Base-by-base conservation (phyloP, 2,329 filamentous ascomycete species). In the Gliomastix tumulicola region DNA sequence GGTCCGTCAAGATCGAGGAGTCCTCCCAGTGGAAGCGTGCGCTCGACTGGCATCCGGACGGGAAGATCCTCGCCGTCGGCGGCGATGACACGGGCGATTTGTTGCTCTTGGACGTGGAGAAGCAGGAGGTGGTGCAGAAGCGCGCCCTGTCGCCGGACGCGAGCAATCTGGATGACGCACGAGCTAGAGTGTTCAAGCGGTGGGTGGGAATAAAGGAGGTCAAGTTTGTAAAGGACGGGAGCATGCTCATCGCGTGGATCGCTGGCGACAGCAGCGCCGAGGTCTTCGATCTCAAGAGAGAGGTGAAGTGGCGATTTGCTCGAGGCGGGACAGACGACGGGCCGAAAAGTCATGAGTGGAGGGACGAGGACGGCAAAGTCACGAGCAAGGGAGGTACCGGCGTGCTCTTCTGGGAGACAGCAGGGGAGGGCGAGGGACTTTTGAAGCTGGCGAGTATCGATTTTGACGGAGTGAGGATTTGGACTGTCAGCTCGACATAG, bases 301-400 rank as follows among this genome's bases (percentile, higher is more conserved):
- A 36, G 19, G 8, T 36, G 8, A 41, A 41, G 21, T 39, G 36
- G 36, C 31, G 40, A 16, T 41, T 41, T 23, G 36, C 32, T 7
- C 20, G 40, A 10, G 40, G 36, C 2, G 40, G 40, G 7, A 38
- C 40, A 9, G 40, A 36, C 11, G 30, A 41, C 20, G 36, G 30
- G 3, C 33, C 36, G 4, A 17, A 27, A 9, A 33, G 30, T 8
- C 16, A 32, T 6, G 21, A 32, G 3, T 39, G 36, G 25, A 28
- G 2, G 10, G 25, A 27, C 6, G 23, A 15, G 23, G 15, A 27
- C 5, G 23, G 23, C 12, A 11, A 28, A 16, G 13, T 28, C 25
- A 28, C n/a, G 10, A 8, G 2, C 7, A 7, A 13, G 17, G 7
- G 17, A 7, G 7, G 7, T n/a, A n/a, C 9, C 25, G 17, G 17